Evolutionary conservation across 1,284 basidiomycete genomes (phyloP).

Genomic region (Trametes polyzona): DNA sequence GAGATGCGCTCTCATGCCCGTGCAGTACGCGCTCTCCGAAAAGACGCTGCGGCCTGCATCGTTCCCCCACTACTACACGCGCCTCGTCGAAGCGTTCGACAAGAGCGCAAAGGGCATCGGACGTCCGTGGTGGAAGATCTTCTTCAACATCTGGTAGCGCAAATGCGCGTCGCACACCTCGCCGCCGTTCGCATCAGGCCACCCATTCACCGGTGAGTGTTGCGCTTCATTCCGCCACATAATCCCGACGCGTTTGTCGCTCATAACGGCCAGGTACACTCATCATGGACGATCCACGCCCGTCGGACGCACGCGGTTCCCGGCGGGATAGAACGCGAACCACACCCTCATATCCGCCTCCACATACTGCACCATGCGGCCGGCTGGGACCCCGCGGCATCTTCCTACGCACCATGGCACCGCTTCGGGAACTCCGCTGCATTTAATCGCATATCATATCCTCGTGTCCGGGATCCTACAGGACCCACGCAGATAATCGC

Average conservation of each 20-base stretch:
- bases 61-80: constrained; percentile 69
- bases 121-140: constrained; percentile 80
- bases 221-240: not conserved
- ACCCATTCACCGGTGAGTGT: not conserved
- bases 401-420: not conserved
- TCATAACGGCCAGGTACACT: not conserved
- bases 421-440: not conserved
- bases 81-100: constrained; percentile 70
- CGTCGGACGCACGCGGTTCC: not conserved
- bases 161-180: not conserved
- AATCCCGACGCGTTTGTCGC: not conserved
- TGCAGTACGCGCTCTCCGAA: constrained; percentile 65
- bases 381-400: not conserved
- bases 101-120: constrained; percentile 75
- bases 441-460: constrained; percentile 9
- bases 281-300: not conserved
- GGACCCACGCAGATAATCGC: constrained; percentile 9
- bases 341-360: not conserved
- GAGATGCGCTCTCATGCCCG: constrained; percentile 16
- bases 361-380: not conserved
- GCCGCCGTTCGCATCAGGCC: not conserved
- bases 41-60: constrained; percentile 69
- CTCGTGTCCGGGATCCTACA: constrained; percentile 5
- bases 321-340: not conserved
- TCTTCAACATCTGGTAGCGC: constrained; percentile 72